These are phyloP conservation scores for Theobroma cacao DNA, from an alignment of 345 rosid species.

Conservation along the genomic window DNA sequence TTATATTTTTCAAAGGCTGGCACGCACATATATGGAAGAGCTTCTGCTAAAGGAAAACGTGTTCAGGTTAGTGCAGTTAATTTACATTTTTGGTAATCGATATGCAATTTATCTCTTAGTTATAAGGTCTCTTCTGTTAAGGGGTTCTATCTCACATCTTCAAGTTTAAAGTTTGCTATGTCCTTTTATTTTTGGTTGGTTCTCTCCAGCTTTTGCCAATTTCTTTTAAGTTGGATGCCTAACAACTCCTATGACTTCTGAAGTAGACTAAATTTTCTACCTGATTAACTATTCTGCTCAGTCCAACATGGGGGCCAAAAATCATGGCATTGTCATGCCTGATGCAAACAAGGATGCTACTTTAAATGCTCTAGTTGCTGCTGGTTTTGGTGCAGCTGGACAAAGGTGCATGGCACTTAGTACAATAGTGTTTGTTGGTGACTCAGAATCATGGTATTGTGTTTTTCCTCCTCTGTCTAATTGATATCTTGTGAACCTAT, in stretches of 20 bases:
- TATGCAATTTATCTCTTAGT: background rate
- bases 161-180: background rate
- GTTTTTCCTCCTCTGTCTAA: background rate
- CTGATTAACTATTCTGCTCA: slow-evolving; percentile 28
- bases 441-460: slow-evolving; percentile 67
- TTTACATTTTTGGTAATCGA: background rate
- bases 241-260: background rate
- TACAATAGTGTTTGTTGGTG: slow-evolving; percentile 85
- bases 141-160: background rate
- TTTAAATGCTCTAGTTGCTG: slow-evolving; percentile 82
- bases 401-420: slow-evolving; percentile 99
- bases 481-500: background rate
- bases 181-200: background rate
- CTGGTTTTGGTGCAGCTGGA: slow-evolving; percentile 99
- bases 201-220: background rate
- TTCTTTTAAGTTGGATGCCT: background rate
- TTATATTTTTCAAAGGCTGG: slow-evolving; percentile 62
- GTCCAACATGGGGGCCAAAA: slow-evolving; percentile 99
- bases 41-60: slow-evolving; percentile 92
- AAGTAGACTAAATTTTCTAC: slow-evolving; percentile 17
- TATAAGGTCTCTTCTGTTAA: background rate
- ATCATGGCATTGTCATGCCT: slow-evolving; percentile 84
- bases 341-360: slow-evolving; percentile 82
- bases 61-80: slow-evolving; percentile 58
- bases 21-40: slow-evolving; percentile 92